Evolutionary conservation across 768 basidiomycete genomes (phyloP), one percentile per base, ranked within the genome.

Genomic region (Xerocomellus chrysenteron): DNA sequence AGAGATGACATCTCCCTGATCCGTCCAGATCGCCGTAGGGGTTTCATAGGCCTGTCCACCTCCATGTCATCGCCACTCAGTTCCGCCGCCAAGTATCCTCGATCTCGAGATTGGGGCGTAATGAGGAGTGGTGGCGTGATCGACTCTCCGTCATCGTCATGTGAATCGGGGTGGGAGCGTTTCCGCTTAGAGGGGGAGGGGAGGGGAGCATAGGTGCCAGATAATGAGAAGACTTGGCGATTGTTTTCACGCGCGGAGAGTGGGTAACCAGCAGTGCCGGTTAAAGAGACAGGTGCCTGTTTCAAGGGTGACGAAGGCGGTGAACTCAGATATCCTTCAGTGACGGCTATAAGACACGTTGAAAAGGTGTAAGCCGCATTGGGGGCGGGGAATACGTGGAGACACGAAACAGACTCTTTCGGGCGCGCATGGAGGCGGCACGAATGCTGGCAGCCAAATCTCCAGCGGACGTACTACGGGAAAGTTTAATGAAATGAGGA

Each of bases 311-410:
- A 65, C n/a, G 62, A 64, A 51, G 70, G 61, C 65, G 51, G 78
- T 78, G 58, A 73, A 68, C 49, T 78, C 76, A 48, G 78, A 74
- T 87, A 88, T 53, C 86, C 86, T 69, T 87, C 81, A 21, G 74
- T 74, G 48, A 88, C 86, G 66, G 74, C 86, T 88, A 60, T 24
- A 61, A 52, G 56, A 65, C 55, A 60, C 59, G 66, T 64, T 53
- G 57, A 40, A 60, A 53, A 60, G 64, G 68, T 57, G 66, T 68
- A 49, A 65, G 66, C 70, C 63, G 67, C 61, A 70, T 68, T 59
- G 46, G 58, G 55, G 58, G 63, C 50, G 54, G 58, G 55, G 58
- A 63, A 57, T 52, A 58, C 14, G 54, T 42, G 51, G 50, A 61
- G 48, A 52, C 28, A 51, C 48, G 57, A 61, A 47, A 69, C 80